These are phyloP conservation scores for Chaetothyriales sp. DNA, from an alignment of 2,329 filamentous ascomycete genomes.

Conservation along the genomic window DNA sequence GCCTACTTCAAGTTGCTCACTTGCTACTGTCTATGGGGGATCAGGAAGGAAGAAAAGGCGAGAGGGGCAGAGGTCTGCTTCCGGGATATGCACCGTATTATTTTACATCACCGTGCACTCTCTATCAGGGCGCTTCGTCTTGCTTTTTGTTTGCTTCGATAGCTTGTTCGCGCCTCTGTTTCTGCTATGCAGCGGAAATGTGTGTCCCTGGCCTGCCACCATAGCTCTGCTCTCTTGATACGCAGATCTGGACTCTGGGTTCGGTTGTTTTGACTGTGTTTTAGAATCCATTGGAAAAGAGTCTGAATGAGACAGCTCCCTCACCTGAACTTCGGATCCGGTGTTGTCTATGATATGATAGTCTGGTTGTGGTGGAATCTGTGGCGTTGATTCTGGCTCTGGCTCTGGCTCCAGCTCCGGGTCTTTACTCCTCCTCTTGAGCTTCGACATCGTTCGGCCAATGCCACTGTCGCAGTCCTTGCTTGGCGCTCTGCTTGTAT, in stretches of 20 bases:
- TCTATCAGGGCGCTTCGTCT: slow-evolving; percentile 25
- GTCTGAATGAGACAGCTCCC: background rate
- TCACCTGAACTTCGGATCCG: background rate
- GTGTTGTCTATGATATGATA: background rate
- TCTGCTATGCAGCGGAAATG: slow-evolving; percentile 3
- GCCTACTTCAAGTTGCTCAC: too few species aligned
- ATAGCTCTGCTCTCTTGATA: slow-evolving; percentile 1
- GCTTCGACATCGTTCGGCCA: slow-evolving; percentile 10
- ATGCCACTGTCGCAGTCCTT: slow-evolving; percentile 12
- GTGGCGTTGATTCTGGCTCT: background rate
- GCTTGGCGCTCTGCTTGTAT: slow-evolving; percentile 3
- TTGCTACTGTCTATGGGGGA: too few species aligned
- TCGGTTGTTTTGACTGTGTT: background rate
- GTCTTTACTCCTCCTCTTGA: slow-evolving; percentile 11
- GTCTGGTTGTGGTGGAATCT: background rate
- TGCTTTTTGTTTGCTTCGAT: slow-evolving; percentile 12
- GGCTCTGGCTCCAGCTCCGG: slow-evolving; percentile 3
- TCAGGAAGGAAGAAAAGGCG: background rate
- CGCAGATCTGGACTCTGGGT: background rate
- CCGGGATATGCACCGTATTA: background rate
- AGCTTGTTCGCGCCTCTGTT: slow-evolving; percentile 1
- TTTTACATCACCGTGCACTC: slow-evolving; percentile 32
- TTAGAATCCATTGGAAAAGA: background rate
- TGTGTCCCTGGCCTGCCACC: slow-evolving; percentile 2
- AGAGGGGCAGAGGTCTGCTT: background rate